Evolutionary conservation across 169 alveolate species (phyloP), one percentile per base, ranked within the genome.

Genomic region (Plasmodium billcollinsi): DNA sequence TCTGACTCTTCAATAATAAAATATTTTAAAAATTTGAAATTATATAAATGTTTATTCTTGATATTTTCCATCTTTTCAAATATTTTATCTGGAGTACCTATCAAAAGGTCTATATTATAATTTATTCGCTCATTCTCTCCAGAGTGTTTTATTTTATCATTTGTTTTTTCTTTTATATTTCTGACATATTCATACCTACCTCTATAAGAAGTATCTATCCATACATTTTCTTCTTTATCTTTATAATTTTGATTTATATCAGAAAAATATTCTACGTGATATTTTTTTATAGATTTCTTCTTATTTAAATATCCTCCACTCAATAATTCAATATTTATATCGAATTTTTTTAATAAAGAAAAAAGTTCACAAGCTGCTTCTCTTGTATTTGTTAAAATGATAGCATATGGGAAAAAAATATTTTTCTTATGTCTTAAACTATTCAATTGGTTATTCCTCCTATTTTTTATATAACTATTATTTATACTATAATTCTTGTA

Each of bases 1-100:
- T 85, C 92, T 15, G 88, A 24, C 50, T 85, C 88, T 66, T 85
- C 92, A 24, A 85, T 72, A 14, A 85, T 59, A 8, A 85, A 9
- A 63, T 85, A 85, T 63, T 85, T 85, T 71, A 85, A 85, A 71
- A 85, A 85, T 63, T 85, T 85, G 45, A 85, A 85, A 85, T 85
- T 85, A 54, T 85, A 85, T 56, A 85, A 85, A 85, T 85, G 92
- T 54, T 85, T 85, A 71, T 85, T 85, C 63, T 71, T 85, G 14
- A 26, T 58, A 71, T 85, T 85, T 29, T 85, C 92, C 59, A 85
- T 29, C 62, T 85, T 85, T 71, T 85, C 92, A 65, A 85, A 85
- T 71, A 85, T 71, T 72, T 85, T 85, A 85, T 85, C 92, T 3
- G 92, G 92, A 7, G 92, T 85, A 2, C 92, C 92, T 59, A 85